Conservation (phyloP, 345 rosid genomes). For the Lepidium africanum region DNA sequence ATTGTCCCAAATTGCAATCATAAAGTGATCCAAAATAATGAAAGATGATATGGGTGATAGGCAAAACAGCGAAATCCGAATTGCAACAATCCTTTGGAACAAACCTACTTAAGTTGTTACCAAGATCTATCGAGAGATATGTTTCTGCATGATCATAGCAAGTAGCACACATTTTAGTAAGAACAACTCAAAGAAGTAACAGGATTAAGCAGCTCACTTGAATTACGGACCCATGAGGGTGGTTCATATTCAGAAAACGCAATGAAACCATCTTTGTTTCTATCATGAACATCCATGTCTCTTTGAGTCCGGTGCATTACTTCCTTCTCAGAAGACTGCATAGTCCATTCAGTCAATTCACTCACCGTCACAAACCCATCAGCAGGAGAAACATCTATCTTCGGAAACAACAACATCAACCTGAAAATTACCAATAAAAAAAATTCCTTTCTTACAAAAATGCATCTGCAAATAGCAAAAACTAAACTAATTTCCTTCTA, state of each 20-base stretch:
- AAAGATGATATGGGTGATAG: neutral
- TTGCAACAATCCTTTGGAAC: neutral
- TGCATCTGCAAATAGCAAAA: neutral
- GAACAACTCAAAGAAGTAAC: neutral
- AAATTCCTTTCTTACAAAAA: neutral
- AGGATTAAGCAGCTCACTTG: slow-evolving; percentile 38
- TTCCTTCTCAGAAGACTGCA: slow-evolving; percentile 68
- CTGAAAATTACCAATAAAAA: slow-evolving; percentile 27
- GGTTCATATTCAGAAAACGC: slow-evolving; percentile 86
- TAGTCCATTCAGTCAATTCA: slow-evolving; percentile 82
- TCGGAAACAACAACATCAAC: slow-evolving; percentile 74
- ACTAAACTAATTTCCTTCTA: neutral
- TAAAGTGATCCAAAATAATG: neutral
- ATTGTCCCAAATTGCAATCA: neutral
- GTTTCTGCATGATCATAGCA: neutral
- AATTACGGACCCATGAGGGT: slow-evolving; percentile 70
- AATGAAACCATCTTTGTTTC: slow-evolving; percentile 70
- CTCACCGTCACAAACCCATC: slow-evolving; percentile 72
- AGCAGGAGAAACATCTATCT: slow-evolving; percentile 71
- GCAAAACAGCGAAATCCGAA: neutral
- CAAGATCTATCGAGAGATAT: neutral
- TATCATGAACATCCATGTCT: slow-evolving; percentile 89
- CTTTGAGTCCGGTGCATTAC: slow-evolving; percentile 70
- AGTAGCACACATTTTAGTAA: neutral
- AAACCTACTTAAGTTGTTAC: neutral